These are phyloP conservation scores for Cyclanthera cordifolia DNA, from an alignment of 306 rosid species.

Conservation along the genomic window DNA sequence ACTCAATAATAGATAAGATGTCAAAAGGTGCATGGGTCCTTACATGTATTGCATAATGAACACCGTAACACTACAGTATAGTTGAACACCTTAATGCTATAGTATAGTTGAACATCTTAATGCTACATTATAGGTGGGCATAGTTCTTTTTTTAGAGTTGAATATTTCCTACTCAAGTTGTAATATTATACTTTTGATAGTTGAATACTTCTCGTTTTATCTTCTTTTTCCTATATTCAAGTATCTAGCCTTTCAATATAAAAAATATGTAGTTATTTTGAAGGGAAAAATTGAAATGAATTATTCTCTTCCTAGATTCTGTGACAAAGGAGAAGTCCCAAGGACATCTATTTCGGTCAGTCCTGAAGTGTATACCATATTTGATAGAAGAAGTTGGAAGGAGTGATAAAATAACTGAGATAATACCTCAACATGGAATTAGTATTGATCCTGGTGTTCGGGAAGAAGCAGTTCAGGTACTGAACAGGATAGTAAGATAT, in stretches of 20 bases:
- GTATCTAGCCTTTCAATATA: neutral
- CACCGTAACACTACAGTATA: neutral
- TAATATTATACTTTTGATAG: no score
- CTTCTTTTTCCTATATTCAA: neutral
- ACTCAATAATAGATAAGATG: neutral
- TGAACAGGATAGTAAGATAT: conserved; percentile 80
- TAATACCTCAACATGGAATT: conserved; percentile 99
- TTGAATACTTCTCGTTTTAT: no score
- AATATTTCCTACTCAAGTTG: no score
- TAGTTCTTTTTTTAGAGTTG: no score
- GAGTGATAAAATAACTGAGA: conserved; percentile 92
- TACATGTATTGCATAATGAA: neutral
- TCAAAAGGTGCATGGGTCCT: neutral
- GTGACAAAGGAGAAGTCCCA: conserved; percentile 96
- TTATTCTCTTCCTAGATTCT: conserved; percentile 52
- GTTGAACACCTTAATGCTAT: neutral
- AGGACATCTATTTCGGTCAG: conserved; percentile 89
- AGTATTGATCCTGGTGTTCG: conserved; percentile 99
- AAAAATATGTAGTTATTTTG: neutral
- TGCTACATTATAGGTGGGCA: no score
- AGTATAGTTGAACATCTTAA: neutral
- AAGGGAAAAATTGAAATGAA: conserved; percentile 10
- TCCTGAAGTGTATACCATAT: conserved; percentile 93
- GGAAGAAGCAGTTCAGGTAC: conserved; percentile 93
- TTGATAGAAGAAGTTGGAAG: conserved; percentile 97